Evolutionary conservation across 2,329 filamentous ascomycete genomes (phyloP), one percentile per base, ranked within the genome.

Genomic region (Xylaria sp.): DNA sequence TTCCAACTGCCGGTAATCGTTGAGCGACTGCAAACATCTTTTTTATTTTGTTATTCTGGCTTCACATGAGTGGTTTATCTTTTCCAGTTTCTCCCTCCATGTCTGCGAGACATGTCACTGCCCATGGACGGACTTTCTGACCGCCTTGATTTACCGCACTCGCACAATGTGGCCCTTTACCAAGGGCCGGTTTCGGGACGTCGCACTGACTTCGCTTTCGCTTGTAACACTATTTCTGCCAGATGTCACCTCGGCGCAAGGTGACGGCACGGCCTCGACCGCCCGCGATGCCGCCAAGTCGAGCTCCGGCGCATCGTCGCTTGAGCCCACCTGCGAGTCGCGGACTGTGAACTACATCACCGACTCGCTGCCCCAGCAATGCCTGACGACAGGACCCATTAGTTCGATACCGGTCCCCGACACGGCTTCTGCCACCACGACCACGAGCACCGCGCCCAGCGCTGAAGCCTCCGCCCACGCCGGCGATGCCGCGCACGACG

Each of bases 331-430:
- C 46, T 90, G 88, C 81, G 86, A 87, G 73, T 85, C 82, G 63
- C 87, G 88, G 73, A 93, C 91, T 1, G 89, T 93, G 77, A 94
- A 95, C 80, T 94, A 94, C 80, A 93, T 95, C 71, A 94, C 92
- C 12, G 91, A 94, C 74, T 89, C 88, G 1, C 82, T 94, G 48
- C 91, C 91, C 12, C 91, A 93, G 78, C 91, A 92, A 82, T 95
- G 92, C 77, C 83, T 93, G 25, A 88, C 87, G 58, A 89, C 88
- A n/a, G 85, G 85, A 50, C 90, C 84, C 65, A 69, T 66, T 34
- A 41, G 63, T 10, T 70, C 77, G 15, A 73, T 75, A 2, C 64
- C 77, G 12, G 58, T 76, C 44, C 70, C 73, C 56, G 74, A 73
- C 28, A 62, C 73, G 31, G 66, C 63, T 18, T 66, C 63, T 63